These are phyloP conservation scores for Camellia oleifera DNA, from an alignment of 179 eudicot species.

Conservation along the genomic window DNA sequence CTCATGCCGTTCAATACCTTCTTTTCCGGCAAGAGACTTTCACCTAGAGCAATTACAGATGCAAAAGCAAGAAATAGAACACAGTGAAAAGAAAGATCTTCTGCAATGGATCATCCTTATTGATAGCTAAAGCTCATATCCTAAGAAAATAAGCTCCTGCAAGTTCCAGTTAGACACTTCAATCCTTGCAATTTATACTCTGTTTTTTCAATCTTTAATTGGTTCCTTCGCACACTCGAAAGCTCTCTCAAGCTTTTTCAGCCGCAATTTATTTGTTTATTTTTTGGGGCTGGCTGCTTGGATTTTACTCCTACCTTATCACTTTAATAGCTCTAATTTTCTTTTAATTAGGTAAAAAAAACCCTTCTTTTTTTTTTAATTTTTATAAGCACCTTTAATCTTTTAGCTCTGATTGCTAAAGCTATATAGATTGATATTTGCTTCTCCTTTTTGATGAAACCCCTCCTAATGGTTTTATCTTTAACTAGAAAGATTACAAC, in stretches of 20 bases:
- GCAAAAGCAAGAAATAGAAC: conserved; percentile 10
- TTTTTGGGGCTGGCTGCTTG: conserved; percentile 15
- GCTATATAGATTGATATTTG: background rate
- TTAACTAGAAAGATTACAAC: background rate
- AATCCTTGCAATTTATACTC: conserved; percentile 10
- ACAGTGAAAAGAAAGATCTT: background rate
- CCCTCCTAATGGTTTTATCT: background rate
- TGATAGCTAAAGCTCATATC: background rate
- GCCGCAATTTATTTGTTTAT: background rate
- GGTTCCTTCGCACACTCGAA: conserved; percentile 19
- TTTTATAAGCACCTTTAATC: background rate
- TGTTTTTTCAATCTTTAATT: background rate
- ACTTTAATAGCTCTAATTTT: conserved; percentile 17
- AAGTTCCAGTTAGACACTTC: background rate
- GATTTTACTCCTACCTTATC: conserved; percentile 14
- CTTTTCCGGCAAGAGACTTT: conserved; percentile 11
- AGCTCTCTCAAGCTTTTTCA: conserved; percentile 11
- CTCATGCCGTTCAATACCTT: conserved; percentile 13
- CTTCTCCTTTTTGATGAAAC: conserved; percentile 2
- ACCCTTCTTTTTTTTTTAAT: background rate
- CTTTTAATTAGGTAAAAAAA: conserved; percentile 15
- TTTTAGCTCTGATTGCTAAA: conserved; percentile 4
- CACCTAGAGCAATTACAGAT: conserved; percentile 7
- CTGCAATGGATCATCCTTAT: conserved; percentile 3
- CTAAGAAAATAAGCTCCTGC: background rate